Evolutionary conservation across 208 protist genomes (phyloP), one percentile per base, ranked within the genome.

Genomic region (Leishmania aethiopica): DNA sequence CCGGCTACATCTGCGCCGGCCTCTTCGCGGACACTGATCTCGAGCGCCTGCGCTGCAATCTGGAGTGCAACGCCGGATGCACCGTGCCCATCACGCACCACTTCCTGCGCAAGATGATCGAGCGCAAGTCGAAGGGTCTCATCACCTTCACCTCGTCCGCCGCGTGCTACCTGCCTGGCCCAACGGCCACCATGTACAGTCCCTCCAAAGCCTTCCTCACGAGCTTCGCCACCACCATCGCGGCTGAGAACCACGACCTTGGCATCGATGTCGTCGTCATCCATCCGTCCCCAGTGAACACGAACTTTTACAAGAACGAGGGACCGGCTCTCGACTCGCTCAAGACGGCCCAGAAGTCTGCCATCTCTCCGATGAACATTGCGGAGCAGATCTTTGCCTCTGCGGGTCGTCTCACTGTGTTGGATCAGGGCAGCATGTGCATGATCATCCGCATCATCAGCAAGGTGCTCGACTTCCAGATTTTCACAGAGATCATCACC

Each of bases 181-280:
- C 97, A n/a, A 94, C 95, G 28, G 91, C 97, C 4, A 91, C 95
- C 69, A 74, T 96, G 79, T 99, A 99, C 91, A 93, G 91, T 83
- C 94, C 94, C 25, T 92, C 96, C 78, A 99, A 99, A 91, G 91
- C 95, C n/a, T 96, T 97, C 67, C 82, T 96, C 59, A 96, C 93
- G 42, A 96, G 94, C 90, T 97, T 97, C 77, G 93, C 90, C 73
- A 91, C 71, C 71, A 94, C 92, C 60, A 84, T 97, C 69, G 93
- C 93, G 40, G 90, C 93, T 8, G 93, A 97, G 81, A 94, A 95
- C 78, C 88, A 91, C 75, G 91, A 96, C 80, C 72, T 86, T 32
- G 95, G 95, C 77, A 96, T 97, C 81, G 91, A 97, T 77, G 92
- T 97, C 22, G 89, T 95, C 1, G 93, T 96, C 79, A 95, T 97